Percentiles rank a stretch among this genome's conserved stretches.
These are phyloP conservation scores for Lepraria neglecta DNA, from an alignment of 495 filamentous ascomycete genomes.

Conservation along the genomic window DNA sequence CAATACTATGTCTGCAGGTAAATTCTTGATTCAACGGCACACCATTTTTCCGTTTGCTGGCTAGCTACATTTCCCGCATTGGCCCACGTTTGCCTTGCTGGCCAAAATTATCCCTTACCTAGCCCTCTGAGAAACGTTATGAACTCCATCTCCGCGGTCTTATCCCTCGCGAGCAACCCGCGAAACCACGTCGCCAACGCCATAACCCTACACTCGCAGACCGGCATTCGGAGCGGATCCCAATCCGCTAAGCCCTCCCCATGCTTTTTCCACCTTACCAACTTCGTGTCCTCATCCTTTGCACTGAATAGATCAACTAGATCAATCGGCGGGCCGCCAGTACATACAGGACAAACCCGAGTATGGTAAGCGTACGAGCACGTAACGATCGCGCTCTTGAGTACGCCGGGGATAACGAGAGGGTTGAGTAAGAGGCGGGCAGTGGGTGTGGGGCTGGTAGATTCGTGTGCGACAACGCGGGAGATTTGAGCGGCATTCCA, in stretches of 20 bases:
- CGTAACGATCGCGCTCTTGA: constrained; percentile 34
- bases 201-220: constrained; percentile 30
- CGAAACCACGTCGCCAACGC: constrained; percentile 32
- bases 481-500: constrained; percentile 31
- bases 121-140: constrained; percentile 4
- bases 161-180: constrained; percentile 25
- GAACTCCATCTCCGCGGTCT: constrained; percentile 30
- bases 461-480: constrained; percentile 26
- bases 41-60: no score
- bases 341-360: constrained; percentile 27
- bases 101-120: neutral
- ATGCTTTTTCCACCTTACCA: constrained; percentile 24
- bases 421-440: constrained; percentile 29
- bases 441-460: neutral
- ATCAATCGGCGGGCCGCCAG: constrained; percentile 12
- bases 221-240: constrained; percentile 22
- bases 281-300: constrained; percentile 18
- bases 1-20: no score
- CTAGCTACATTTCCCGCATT: no score
- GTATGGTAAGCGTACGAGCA: constrained; percentile 30
- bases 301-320: constrained; percentile 27
- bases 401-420: constrained; percentile 26
- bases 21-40: no score
- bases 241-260: constrained; percentile 35
- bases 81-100: no score